Percentiles rank a stretch among this genome's conserved stretches.
Conservation (phyloP, 495 filamentous ascomycete genomes). For the Neurospora sp. region DNA sequence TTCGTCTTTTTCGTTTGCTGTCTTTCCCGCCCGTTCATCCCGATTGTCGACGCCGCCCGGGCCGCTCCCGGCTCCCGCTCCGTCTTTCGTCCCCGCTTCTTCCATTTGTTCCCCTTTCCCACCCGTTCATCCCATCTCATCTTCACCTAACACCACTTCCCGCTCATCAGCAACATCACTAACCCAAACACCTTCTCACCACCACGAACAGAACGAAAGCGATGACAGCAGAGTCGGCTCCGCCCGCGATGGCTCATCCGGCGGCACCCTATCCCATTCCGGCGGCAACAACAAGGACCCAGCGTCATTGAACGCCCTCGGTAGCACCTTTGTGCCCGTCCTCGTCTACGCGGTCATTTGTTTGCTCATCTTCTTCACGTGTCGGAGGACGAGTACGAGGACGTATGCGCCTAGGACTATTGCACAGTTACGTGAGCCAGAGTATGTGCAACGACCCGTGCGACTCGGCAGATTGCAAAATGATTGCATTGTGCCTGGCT, state of each 20-base stretch:
- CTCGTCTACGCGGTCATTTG: slow-evolving; percentile 29
- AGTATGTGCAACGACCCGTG: slow-evolving; percentile 10
- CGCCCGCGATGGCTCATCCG: slow-evolving; percentile 13
- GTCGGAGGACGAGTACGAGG: slow-evolving; percentile 19
- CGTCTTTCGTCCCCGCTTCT: neutral
- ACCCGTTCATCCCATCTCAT: neutral
- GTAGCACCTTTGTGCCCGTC: slow-evolving; percentile 44
- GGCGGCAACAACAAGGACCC: slow-evolving; percentile 4
- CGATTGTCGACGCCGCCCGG: neutral
- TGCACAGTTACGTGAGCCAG: slow-evolving; percentile 14
- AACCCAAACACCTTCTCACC: neutral
- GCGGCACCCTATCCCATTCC: slow-evolving; percentile 16
- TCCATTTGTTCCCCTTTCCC: neutral
- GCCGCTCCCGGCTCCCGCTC: neutral
- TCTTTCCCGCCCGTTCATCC: neutral
- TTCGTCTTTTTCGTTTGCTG: neutral
- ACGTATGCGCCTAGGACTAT: slow-evolving; percentile 26
- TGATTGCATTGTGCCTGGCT: neutral
- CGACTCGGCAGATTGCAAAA: neutral
- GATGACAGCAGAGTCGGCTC: slow-evolving; percentile 21
- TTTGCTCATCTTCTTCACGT: slow-evolving; percentile 18
- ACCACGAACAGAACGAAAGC: slow-evolving; percentile 12
- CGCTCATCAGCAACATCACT: neutral
- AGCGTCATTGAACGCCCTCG: slow-evolving; percentile 23
- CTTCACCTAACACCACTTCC: neutral